Conservation (phyloP, 176 grass and related monocot species). For the Bolboschoenus planiculmis region DNA sequence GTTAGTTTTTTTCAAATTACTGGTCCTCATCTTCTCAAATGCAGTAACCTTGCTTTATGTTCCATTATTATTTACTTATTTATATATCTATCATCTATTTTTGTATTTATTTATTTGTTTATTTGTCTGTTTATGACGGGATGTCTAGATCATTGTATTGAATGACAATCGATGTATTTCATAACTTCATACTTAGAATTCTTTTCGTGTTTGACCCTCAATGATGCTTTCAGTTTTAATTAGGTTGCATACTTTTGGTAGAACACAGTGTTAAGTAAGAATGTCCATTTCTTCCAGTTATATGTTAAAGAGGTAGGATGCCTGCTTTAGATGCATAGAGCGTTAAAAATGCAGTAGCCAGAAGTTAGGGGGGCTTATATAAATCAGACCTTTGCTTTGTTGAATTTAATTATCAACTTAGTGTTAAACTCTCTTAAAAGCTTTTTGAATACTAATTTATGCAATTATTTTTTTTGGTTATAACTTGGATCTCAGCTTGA, state of each 20-base stretch:
- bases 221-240: not conserved
- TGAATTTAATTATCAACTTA: not conserved
- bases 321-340: not conserved
- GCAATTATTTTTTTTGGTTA: not conserved
- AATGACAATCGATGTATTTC: not conserved
- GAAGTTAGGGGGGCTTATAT: not conserved
- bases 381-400: not conserved
- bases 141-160: not conserved
- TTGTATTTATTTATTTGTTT: not conserved
- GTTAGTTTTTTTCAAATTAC: not conserved
- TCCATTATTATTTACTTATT: not conserved
- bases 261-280: not conserved
- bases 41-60: not conserved
- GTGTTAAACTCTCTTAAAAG: not conserved
- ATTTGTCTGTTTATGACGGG: not conserved
- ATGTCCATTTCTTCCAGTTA: not conserved
- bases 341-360: not conserved
- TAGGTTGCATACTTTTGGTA: not conserved
- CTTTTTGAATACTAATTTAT: not conserved
- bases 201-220: not conserved
- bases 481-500: not conserved
- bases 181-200: not conserved
- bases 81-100: not conserved
- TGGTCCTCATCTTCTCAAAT: not conserved
- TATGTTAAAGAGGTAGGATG: not conserved